Base-by-base conservation (phyloP, 2,329 filamentous ascomycete genomes). In the Verticillium dahliae region DNA sequence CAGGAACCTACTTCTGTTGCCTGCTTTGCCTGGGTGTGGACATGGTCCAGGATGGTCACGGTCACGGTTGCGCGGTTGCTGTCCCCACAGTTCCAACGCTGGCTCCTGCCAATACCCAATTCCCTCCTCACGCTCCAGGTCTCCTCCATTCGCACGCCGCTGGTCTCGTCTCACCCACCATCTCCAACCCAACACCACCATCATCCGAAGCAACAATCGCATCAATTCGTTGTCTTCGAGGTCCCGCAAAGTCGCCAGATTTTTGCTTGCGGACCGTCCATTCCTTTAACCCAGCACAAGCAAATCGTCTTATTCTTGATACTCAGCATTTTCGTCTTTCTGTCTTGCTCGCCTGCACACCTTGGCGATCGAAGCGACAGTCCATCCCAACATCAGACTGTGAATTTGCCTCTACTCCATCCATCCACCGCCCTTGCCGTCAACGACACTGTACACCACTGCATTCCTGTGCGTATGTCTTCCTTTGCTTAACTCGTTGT, bases 261-360 rank as follows among this genome's bases (percentile, higher is more conserved):
- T 81, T 74, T 81, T 85, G 83, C 82, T 81, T 75, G 84, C 66
- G 70, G 60, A 67, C 68, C 67, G 68, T 68, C 68, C 68, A 67
- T 66, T 69, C 67, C 66, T 70, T 70, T 66, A 59, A 52, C 45
- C 45, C 45, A 52, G 18, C 18, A 52, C 45, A 52, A 22, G n/a
- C 45, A n/a, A 52, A 52, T n/a, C 22, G 45, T 5, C 45, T 52
- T 11, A 52, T 52, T 52, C 22, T 52, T n/a, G 27, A 52, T 52
- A 52, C 22, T 27, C 45, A 52, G 45, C 45, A 52, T 52, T 45
- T 31, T 52, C 45, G 45, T 27, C 45, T 22, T 52, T 52, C n/a
- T 18, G 22, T 18, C 45, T 18, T 52, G n/a, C 45, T 52, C 45
- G 22, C 45, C 45, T 52, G 39, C 45, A 10, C 35, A n/a, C 18